Evolutionary conservation across 345 rosid genomes (phyloP).

Genomic region (Microthlaspi erraticum): DNA sequence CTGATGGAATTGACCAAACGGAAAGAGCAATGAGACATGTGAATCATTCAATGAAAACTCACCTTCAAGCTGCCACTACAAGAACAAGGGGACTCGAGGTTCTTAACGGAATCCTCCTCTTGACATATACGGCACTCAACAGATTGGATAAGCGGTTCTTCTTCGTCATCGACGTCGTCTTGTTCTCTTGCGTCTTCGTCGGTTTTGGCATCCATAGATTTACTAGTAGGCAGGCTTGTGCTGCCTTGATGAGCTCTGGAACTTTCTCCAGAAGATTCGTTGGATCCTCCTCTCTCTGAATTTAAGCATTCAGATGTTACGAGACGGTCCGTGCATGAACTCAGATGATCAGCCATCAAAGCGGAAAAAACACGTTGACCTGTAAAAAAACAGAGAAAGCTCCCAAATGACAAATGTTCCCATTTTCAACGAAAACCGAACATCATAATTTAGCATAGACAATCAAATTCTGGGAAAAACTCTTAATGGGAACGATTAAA

Average conservation of each 20-base stretch:
- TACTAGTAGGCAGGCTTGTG: constrained; percentile 37
- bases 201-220: constrained; percentile 39
- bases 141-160: constrained; percentile 73
- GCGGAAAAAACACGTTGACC: constrained; percentile 33
- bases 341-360: constrained; percentile 77
- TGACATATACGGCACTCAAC: constrained; percentile 98
- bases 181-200: constrained; percentile 37
- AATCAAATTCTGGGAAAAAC: constrained; percentile 12
- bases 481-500: neutral
- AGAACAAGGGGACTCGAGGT: constrained; percentile 91
- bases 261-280: constrained; percentile 50
- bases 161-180: constrained; percentile 49
- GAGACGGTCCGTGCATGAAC: constrained; percentile 65
- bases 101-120: constrained; percentile 82
- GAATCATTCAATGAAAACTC: neutral
- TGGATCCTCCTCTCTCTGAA: constrained; percentile 40
- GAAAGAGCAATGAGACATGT: neutral
- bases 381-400: neutral
- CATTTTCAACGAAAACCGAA: neutral
- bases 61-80: constrained; percentile 99
- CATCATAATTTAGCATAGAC: constrained; percentile 17
- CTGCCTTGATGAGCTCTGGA: constrained; percentile 45
- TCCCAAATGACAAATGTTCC: constrained; percentile 18
- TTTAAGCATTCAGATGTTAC: constrained; percentile 48
- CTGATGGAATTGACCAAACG: neutral